These are phyloP conservation scores for Crotalaria pallida DNA, from an alignment of 306 rosid species.

Conservation along the genomic window DNA sequence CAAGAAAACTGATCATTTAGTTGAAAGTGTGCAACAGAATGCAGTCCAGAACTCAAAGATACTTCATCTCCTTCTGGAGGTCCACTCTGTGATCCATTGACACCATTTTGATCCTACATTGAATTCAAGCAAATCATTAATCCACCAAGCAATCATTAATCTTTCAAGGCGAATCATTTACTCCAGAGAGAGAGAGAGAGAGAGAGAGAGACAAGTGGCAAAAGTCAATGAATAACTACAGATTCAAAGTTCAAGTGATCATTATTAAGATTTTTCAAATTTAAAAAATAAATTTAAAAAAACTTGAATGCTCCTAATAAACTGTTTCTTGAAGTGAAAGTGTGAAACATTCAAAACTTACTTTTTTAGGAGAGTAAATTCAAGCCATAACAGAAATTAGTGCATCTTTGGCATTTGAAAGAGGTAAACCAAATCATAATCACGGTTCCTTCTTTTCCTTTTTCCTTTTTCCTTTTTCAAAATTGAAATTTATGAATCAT, in stretches of 20 bases:
- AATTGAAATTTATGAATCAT: neutral
- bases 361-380: neutral
- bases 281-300: neutral
- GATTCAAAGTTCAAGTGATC: neutral
- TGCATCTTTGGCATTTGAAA: neutral
- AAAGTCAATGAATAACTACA: neutral
- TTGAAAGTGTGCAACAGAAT: constrained; percentile 32
- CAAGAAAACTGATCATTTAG: constrained; percentile 38
- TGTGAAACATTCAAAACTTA: neutral
- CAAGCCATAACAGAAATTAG: neutral
- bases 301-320: neutral
- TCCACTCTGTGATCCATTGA: constrained; percentile 18
- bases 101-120: constrained; percentile 43
- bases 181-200: too few relatives aligned
- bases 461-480: too few relatives aligned
- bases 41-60: constrained; percentile 30
- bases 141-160: constrained; percentile 1
- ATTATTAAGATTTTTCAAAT: neutral
- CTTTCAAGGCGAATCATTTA: neutral
- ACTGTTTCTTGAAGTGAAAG: neutral
- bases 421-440: neutral
- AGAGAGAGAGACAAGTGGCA: neutral
- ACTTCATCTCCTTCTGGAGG: constrained; percentile 28
- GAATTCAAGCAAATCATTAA: constrained; percentile 10
- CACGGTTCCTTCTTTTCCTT: neutral